Percentiles rank a stretch among this genome's conserved stretches.
phyloP scores from a whole-genome alignment of 106 monocot genomes.

The Dioscorea zingiberensis region DNA sequence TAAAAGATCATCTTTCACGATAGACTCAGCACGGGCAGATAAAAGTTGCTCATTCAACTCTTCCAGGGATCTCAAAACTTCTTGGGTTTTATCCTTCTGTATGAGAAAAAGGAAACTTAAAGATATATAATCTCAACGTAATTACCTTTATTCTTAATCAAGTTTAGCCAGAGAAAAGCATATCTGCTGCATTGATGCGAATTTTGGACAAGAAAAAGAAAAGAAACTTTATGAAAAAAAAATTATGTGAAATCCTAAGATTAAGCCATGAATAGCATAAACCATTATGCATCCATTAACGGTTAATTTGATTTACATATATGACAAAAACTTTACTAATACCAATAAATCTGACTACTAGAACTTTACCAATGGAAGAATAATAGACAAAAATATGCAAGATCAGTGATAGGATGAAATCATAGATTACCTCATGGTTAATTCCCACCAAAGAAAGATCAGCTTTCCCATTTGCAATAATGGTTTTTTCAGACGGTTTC shows the following conservation, averaged over 20 bases:
- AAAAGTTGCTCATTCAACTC: slow-evolving; percentile 50
- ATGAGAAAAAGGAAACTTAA: neutral
- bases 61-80: slow-evolving; percentile 41
- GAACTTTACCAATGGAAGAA: neutral
- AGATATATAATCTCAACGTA: neutral
- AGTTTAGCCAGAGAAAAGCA: neutral
- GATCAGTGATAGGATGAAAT: too few relatives aligned
- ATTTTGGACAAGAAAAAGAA: neutral
- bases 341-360: too few relatives aligned
- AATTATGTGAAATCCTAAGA: too few relatives aligned
- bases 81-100: slow-evolving; percentile 37
- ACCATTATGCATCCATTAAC: neutral
- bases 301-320: neutral
- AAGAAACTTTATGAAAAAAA: neutral
- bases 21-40: slow-evolving; percentile 32
- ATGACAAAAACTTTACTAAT: neutral
- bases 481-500: slow-evolving; percentile 34
- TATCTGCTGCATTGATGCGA: neutral
- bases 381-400: too few relatives aligned
- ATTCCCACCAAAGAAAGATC: slow-evolving; percentile 7
- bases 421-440: slow-evolving; percentile 7
- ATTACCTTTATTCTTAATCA: neutral
- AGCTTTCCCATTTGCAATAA: slow-evolving; percentile 7
- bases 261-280: neutral
- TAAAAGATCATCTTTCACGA: slow-evolving; percentile 43